phyloP scores from a whole-genome alignment of 495 filamentous ascomycete species.

The Penicillium salamii region DNA sequence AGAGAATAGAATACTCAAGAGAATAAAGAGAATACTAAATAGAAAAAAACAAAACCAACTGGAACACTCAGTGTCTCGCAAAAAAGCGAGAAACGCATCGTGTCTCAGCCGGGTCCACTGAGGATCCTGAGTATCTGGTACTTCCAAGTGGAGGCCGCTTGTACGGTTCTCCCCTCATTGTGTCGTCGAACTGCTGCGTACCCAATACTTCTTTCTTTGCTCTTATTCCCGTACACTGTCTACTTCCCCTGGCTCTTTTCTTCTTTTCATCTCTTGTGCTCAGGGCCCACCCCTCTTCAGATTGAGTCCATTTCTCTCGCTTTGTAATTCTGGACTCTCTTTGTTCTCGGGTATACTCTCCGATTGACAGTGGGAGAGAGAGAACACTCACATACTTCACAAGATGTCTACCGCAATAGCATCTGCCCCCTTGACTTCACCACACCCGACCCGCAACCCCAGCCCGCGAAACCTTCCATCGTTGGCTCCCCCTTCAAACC shows the following conservation, averaged over 20 bases:
- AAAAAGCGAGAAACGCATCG: constrained; percentile 32
- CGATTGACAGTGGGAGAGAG: too few species aligned
- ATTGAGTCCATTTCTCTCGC: constrained; percentile 27
- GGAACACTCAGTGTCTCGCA: constrained; percentile 1
- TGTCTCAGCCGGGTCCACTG: constrained; percentile 37
- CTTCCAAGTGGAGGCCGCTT: constrained; percentile 1
- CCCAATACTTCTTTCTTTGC: neutral
- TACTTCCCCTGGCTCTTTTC: constrained; percentile 2
- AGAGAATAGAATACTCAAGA: too few species aligned
- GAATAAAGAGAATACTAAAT: too few species aligned
- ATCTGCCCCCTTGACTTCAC: constrained; percentile 47
- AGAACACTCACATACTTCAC: too few species aligned
- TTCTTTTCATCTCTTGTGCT: constrained; percentile 2
- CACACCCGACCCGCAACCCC: constrained; percentile 43
- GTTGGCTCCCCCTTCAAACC: constrained; percentile 38
- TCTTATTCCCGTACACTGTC: constrained; percentile 4
- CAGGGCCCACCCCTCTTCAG: constrained; percentile 12
- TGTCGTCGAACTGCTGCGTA: too few species aligned
- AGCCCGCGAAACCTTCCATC: constrained; percentile 49
- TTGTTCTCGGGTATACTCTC: constrained; percentile 36
- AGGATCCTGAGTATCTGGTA: constrained; percentile 10
- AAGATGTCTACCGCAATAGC: constrained; percentile 54
- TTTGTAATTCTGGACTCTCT: constrained; percentile 26
- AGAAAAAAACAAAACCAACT: constrained; percentile 8
- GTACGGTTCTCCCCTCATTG: constrained; percentile 3